Base-by-base conservation (phyloP, 2,329 filamentous ascomycete species). In the Fusarium secorum region DNA sequence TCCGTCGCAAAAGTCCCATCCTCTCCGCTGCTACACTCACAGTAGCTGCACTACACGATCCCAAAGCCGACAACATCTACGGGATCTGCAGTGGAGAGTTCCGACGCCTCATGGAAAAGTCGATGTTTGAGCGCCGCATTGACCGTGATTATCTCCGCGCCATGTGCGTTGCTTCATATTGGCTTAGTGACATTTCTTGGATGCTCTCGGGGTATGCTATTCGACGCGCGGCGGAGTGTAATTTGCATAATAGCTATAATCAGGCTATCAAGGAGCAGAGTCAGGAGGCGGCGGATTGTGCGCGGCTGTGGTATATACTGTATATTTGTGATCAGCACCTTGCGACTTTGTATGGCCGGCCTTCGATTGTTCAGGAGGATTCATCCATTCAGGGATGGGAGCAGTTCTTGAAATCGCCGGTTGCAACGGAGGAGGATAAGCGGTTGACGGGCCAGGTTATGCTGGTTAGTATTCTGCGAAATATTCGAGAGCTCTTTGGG, bases 271-370 rank as follows among this genome's bases (percentile, higher is more conserved):
- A 75, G 4, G 81, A 80, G 20, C 76, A 79, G 26, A 80, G 78
- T 17, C 79, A 82, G 17, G 83, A 86, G 45, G 83, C 83, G 1
- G 81, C 83, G 60, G 87, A 89, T 62, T 84, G 85, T 38, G 83
- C 88, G 7, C 82, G 89, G 24, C 78, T 90, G 17, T 90, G 88
- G 88, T 90, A 89, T 72, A 77, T 88, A 35, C 79, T 88, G 3
- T 89, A 89, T 65, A 86, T 89, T 11, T 89, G 87, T 68, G 88
- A 90, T 62, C 87, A 89, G 64, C 88, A 90, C 70, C 84, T 89
- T 4, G 88, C 87, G 22, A 90, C 89, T 26, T 79, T 89, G 0
- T 90, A 90, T 58, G 87, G 87, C 4, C 82, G 89, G 5, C 86
- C 87, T 3, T 85, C 87, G 0, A 85, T 89, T 13, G 86, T 89